These are phyloP conservation scores for Hyphopichia khmerensis DNA, from an alignment of 1,139 yeast species.

Conservation along the genomic window DNA sequence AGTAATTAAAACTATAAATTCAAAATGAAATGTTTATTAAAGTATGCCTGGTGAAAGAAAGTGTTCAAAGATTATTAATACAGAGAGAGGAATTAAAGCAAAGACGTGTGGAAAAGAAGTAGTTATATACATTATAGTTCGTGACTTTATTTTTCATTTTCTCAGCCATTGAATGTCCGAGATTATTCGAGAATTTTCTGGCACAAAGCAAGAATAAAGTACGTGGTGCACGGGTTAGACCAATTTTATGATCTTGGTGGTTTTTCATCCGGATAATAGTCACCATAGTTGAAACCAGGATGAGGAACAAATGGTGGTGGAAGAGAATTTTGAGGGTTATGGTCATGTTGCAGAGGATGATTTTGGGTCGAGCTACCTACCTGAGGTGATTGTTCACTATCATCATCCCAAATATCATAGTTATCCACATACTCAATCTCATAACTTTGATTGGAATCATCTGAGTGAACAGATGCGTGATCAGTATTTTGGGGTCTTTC, in stretches of 20 bases:
- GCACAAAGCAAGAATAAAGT: background rate
- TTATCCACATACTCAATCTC: constrained; percentile 29
- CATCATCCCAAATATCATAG: constrained; percentile 27
- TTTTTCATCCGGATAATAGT: constrained; percentile 34
- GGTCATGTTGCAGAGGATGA: background rate
- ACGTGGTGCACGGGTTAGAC: background rate
- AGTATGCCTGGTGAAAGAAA: too few species aligned
- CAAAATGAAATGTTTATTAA: too few species aligned
- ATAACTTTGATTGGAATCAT: constrained; percentile 10
- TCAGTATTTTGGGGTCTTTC: background rate
- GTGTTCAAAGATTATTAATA: background rate
- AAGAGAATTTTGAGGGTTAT: background rate
- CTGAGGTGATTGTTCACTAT: constrained; percentile 8
- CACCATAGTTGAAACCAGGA: constrained; percentile 31
- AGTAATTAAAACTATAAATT: too few species aligned
- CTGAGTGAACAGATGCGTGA: background rate
- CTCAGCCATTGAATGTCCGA: constrained; percentile 5
- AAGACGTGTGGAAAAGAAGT: background rate
- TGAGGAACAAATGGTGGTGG: constrained; percentile 37
- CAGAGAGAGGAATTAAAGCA: background rate
- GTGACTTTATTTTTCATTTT: background rate
- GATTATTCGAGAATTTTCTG: constrained; percentile 13
- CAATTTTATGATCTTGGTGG: background rate
- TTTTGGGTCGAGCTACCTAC: constrained; percentile 1
- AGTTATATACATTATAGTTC: background rate